These are phyloP conservation scores for Aspergillus sp. DNA, from an alignment of 2,329 filamentous ascomycete species.

Conservation along the genomic window DNA sequence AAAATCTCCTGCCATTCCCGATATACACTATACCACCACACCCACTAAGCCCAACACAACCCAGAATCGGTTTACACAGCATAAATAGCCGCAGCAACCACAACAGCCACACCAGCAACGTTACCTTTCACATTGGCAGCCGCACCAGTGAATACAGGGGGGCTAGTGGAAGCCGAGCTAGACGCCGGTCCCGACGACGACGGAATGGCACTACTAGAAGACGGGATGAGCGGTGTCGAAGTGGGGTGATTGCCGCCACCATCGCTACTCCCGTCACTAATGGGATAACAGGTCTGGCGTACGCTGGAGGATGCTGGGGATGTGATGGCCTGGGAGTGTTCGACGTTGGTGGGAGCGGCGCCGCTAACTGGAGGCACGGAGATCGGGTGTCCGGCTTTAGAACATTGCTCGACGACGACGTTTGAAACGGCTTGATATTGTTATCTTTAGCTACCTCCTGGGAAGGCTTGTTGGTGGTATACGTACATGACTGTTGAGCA, in stretches of 20 bases:
- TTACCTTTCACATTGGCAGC: constrained; percentile 18
- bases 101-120: constrained; percentile 17
- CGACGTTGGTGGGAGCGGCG: background rate
- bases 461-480: background rate
- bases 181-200: constrained; percentile 6
- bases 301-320: background rate
- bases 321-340: background rate
- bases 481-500: constrained; percentile 31
- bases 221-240: background rate
- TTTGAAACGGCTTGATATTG: constrained; percentile 26
- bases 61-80: background rate
- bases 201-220: constrained; percentile 6
- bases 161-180: constrained; percentile 9
- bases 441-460: no score
- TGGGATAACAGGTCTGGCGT: no score
- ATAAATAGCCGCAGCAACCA: constrained; percentile 16
- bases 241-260: background rate
- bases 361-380: constrained; percentile 23
- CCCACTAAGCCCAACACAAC: background rate
- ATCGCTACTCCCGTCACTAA: background rate
- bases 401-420: constrained; percentile 28
- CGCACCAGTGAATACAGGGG: constrained; percentile 19
- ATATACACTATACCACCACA: background rate
- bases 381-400: constrained; percentile 29
- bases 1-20: no score